Evolutionary conservation across 1,139 yeast species (phyloP), one percentile per base, ranked within the genome.

Genomic region (Sugiyamaella paludigena): DNA sequence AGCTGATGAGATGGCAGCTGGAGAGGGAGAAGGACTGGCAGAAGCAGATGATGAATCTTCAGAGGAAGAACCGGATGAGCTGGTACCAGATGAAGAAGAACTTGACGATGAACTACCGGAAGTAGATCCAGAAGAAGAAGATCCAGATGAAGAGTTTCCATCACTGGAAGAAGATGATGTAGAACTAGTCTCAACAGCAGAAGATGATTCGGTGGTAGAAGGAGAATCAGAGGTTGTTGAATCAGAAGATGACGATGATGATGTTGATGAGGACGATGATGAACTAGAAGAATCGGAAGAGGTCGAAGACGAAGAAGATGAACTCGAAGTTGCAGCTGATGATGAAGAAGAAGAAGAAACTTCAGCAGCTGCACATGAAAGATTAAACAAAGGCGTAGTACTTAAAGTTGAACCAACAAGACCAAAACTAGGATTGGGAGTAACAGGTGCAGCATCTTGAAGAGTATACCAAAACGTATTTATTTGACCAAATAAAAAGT

Each of bases 401-500:
- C 40, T 37, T 26, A 44, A 28, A 32, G 43, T 40, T 41, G 51
- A 30, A n/a, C 59, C 60, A 31, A 56, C 50, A 43, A 57, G 40
- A 8, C 58, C 58, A 45, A 57, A 58, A 42, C 53, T 47, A 40
- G 61, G 61, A 43, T 48, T 48, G 36, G 60, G 55, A 26, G 52
- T 49, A 30, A 32, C 35, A 11, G 56, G 51, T 11, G 29, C 12
- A 26, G 54, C 58, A 36, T 58, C 61, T 45, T 47, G 50, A 31
- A 58, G 48, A 43, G 58, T 58, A 55, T 58, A 58, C 62, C 62
- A 58, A 48, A 47, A 58, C 32, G 48, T 43, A 50, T 56, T 56
- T 44, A 39, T 41, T 36, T 47, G 47, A 33, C 51, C 57, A 37
- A 58, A 57, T 29, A 58, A 36, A 19, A 19, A 19, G 16, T 50